Conservation (phyloP, 441 rosid genomes). For the Adansonia gregorii region DNA sequence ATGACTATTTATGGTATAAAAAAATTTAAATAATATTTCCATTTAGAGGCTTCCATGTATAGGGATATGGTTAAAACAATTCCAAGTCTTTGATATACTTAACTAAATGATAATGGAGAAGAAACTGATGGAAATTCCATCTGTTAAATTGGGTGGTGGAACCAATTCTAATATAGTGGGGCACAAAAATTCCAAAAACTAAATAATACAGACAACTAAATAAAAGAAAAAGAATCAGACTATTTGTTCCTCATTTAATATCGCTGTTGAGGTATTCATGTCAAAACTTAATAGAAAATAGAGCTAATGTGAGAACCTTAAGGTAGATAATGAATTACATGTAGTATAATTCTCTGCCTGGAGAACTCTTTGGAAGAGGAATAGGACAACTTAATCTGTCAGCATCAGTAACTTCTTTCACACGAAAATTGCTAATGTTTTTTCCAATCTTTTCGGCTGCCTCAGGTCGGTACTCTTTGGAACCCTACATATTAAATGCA, state of each 20-base stretch:
- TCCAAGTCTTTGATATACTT: slow-evolving; percentile 12
- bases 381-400: slow-evolving; percentile 61
- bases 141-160: not conserved
- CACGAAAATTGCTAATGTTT: slow-evolving; percentile 29
- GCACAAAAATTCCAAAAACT: not conserved
- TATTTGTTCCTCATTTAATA: not conserved
- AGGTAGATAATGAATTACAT: slow-evolving; percentile 47
- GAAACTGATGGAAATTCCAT: slow-evolving; percentile 13
- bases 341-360: slow-evolving; percentile 66
- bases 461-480: slow-evolving; percentile 33
- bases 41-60: not conserved
- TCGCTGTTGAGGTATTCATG: not conserved
- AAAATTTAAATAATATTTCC: not conserved
- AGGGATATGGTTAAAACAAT: slow-evolving; percentile 2
- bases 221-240: not conserved
- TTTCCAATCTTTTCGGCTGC: slow-evolving; percentile 37
- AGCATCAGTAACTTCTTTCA: slow-evolving; percentile 33
- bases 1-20: not conserved
- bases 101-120: slow-evolving; percentile 16
- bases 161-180: not conserved
- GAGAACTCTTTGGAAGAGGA: slow-evolving; percentile 57
- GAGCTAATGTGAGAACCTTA: not conserved
- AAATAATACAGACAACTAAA: not conserved
- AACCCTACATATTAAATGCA: slow-evolving; percentile 35
- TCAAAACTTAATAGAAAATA: slow-evolving; percentile 7